Conservation (phyloP, 257 asterid species). For the Ehretia macrophylla region DNA sequence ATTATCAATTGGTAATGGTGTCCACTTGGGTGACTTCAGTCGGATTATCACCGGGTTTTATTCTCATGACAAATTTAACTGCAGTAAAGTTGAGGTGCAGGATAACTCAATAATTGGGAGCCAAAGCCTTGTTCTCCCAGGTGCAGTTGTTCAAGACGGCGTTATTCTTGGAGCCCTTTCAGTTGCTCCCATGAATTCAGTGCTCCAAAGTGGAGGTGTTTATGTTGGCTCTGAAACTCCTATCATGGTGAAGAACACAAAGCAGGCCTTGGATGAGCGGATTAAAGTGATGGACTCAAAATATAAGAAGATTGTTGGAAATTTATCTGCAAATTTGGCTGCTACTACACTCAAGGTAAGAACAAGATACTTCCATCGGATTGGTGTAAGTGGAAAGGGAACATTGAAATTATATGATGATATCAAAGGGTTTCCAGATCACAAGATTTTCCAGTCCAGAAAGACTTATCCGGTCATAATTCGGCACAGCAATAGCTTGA, state of each 20-base stretch:
- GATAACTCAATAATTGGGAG: slow-evolving; percentile 73
- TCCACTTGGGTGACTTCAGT: slow-evolving; percentile 86
- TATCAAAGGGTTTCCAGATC: slow-evolving; percentile 57
- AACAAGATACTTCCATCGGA: slow-evolving; percentile 69
- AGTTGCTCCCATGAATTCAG: slow-evolving; percentile 54
- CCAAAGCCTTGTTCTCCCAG: slow-evolving; percentile 78
- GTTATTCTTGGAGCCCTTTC: slow-evolving; percentile 89
- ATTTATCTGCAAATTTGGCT: slow-evolving; percentile 72
- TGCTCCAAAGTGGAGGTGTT: slow-evolving; percentile 69
- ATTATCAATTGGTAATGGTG: slow-evolving; percentile 58
- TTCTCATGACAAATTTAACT: slow-evolving; percentile 43
- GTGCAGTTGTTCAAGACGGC: slow-evolving; percentile 48
- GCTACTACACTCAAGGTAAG: slow-evolving; percentile 72
- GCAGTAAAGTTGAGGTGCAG: slow-evolving; percentile 48
- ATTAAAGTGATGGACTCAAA: slow-evolving; percentile 75
- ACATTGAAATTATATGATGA: slow-evolving; percentile 44
- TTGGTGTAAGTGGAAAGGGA: slow-evolving; percentile 72
- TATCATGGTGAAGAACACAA: slow-evolving; percentile 71
- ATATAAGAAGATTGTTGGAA: slow-evolving; percentile 74
- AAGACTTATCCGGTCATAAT: slow-evolving; percentile 52
- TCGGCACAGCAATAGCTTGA: slow-evolving; percentile 80
- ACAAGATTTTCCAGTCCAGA: slow-evolving; percentile 52
- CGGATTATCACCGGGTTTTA: slow-evolving; percentile 60
- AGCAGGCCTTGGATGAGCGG: slow-evolving; percentile 68
- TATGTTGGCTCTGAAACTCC: slow-evolving; percentile 70